Conservation (phyloP, 192 early-diverging fungal species). For the Glomus cerebriforme region DNA sequence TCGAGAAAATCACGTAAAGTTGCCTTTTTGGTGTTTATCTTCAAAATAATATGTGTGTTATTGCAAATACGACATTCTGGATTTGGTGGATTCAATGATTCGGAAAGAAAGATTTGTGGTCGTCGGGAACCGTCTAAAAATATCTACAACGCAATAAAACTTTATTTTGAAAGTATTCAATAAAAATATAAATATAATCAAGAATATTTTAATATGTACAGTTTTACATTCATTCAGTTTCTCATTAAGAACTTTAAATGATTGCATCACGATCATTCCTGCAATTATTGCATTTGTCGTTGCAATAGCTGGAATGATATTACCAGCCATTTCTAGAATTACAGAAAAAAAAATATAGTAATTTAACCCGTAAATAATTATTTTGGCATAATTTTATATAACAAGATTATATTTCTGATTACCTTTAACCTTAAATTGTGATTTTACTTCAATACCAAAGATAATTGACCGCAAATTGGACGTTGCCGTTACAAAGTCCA, state of each 20-base stretch:
- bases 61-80: conserved; percentile 77
- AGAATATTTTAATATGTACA: conserved; percentile 36
- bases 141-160: not conserved
- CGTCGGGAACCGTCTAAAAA: conserved; percentile 63
- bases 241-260: conserved; percentile 71
- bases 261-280: conserved; percentile 90
- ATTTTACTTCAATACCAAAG: conserved; percentile 80
- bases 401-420: conserved; percentile 44
- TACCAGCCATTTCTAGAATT: conserved; percentile 91
- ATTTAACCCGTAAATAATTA: not conserved
- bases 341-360: not conserved
- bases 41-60: conserved; percentile 61
- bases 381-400: not conserved
- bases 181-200: not conserved
- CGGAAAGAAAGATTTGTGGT: conserved; percentile 62
- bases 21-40: conserved; percentile 55
- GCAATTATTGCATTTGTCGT: conserved; percentile 97
- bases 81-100: conserved; percentile 68
- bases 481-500: conserved; percentile 94
- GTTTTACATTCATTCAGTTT: conserved; percentile 54
- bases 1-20: conserved; percentile 74
- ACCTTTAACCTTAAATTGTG: conserved; percentile 88
- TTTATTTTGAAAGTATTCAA: not conserved
- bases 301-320: conserved; percentile 98
- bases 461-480: conserved; percentile 83